phyloP scores from a whole-genome alignment of 176 grass and related monocot genomes.

The Triticum monococcum region DNA sequence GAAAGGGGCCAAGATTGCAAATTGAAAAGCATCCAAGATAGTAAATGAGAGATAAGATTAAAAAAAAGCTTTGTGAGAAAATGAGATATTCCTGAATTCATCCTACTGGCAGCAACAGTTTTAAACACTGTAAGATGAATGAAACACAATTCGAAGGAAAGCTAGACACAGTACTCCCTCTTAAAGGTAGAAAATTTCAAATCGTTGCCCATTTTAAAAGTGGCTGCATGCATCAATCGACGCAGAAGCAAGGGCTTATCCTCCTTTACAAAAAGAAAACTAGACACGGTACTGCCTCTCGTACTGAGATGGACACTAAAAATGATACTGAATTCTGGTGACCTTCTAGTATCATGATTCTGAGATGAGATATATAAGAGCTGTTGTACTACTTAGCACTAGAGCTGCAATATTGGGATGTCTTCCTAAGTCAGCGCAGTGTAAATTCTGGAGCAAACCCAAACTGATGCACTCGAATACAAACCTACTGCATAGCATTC shows the following conservation, averaged over 20 bases:
- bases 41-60: neutral
- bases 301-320: neutral
- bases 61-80: neutral
- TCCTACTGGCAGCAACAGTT: neutral
- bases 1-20: neutral
- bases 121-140: neutral
- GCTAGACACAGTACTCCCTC: neutral
- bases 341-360: neutral
- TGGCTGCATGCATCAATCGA: too few relatives aligned
- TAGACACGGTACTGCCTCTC: neutral
- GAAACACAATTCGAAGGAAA: neutral
- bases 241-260: too few relatives aligned
- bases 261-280: too few relatives aligned
- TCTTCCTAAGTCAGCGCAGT: too few relatives aligned
- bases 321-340: neutral
- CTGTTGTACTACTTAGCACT: neutral
- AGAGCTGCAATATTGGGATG: constrained; percentile 1
- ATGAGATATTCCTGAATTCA: constrained; percentile 9
- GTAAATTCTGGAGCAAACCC: neutral
- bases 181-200: too few relatives aligned
- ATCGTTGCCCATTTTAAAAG: too few relatives aligned
- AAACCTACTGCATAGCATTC: neutral
- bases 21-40: neutral
- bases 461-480: neutral
- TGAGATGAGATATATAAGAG: neutral